Evolutionary conservation across 2,329 filamentous ascomycete genomes (phyloP).

Genomic region (Alternaria consortialis): DNA sequence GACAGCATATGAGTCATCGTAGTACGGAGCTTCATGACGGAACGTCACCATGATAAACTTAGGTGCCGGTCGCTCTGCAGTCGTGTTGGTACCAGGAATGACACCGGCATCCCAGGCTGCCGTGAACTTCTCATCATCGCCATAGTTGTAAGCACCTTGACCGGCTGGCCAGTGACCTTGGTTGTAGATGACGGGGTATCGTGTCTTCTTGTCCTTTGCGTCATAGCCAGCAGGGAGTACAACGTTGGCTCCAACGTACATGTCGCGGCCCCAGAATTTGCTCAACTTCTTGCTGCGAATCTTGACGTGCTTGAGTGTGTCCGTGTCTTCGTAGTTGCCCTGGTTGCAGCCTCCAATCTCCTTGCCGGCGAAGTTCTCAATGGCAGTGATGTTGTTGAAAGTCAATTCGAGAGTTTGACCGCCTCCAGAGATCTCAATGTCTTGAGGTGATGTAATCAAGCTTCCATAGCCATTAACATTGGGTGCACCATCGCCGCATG

Average conservation of each 20-base stretch:
- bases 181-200: constrained; percentile 50
- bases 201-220: constrained; percentile 36
- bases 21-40: constrained; percentile 51
- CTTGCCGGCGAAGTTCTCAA: constrained; percentile 38
- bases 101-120: constrained; percentile 44
- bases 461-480: constrained; percentile 45
- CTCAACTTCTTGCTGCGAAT: constrained; percentile 50
- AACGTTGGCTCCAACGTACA: constrained; percentile 51
- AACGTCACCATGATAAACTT: constrained; percentile 51
- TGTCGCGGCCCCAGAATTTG: constrained; percentile 49
- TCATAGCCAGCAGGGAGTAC: constrained; percentile 49
- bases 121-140: constrained; percentile 26
- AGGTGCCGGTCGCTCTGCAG: constrained; percentile 38
- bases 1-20: constrained; percentile 53
- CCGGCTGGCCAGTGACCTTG: constrained; percentile 47
- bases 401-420: constrained; percentile 42
- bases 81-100: constrained; percentile 39
- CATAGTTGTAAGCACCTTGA: constrained; percentile 35
- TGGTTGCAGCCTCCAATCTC: constrained; percentile 52
- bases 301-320: constrained; percentile 48
- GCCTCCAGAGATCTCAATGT: constrained; percentile 39
- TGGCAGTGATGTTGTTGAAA: constrained; percentile 41
- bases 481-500: constrained; percentile 48
- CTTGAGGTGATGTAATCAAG: constrained; percentile 32
- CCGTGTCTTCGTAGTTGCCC: constrained; percentile 51